Conservation (phyloP, 2,329 filamentous ascomycete species). For the Oidium heveae region DNA sequence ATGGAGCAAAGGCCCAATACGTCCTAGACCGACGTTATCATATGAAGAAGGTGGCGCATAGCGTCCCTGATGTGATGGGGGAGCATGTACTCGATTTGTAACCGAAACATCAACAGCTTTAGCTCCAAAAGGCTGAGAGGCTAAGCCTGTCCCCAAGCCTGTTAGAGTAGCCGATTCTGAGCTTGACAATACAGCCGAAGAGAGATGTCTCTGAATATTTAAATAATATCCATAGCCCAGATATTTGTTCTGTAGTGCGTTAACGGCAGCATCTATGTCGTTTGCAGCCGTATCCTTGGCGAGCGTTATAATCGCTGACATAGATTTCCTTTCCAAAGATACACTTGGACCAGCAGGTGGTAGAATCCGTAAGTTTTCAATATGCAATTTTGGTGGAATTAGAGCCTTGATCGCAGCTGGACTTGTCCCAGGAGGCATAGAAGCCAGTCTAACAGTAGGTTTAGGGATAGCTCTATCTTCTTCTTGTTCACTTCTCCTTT, state of each 20-base stretch:
- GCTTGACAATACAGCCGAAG: slow-evolving; percentile 40
- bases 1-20: slow-evolving; percentile 26
- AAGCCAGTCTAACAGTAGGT: slow-evolving; percentile 35
- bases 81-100: slow-evolving; percentile 22
- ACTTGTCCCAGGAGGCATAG: slow-evolving; percentile 33
- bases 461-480: slow-evolving; percentile 31
- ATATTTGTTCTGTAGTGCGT: slow-evolving; percentile 56
- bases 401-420: slow-evolving; percentile 33
- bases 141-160: slow-evolving; percentile 13
- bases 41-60: slow-evolving; percentile 63
- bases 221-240: slow-evolving; percentile 67
- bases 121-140: slow-evolving; percentile 54
- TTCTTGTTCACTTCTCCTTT: slow-evolving; percentile 17
- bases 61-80: slow-evolving; percentile 26
- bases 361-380: slow-evolving; percentile 51
- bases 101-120: slow-evolving; percentile 26
- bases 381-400: slow-evolving; percentile 30
- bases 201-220: slow-evolving; percentile 57
- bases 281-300: slow-evolving; percentile 57
- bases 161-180: slow-evolving; percentile 20
- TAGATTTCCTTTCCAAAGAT: slow-evolving; percentile 39
- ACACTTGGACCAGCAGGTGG: slow-evolving; percentile 24
- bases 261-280: slow-evolving; percentile 63
- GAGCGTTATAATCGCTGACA: slow-evolving; percentile 57
- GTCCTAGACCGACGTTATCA: slow-evolving; percentile 16